Percentiles rank a stretch among this genome's conserved stretches.
Conservation (phyloP, 2,329 filamentous ascomycete genomes). For the Fusarium decemcellulare region DNA sequence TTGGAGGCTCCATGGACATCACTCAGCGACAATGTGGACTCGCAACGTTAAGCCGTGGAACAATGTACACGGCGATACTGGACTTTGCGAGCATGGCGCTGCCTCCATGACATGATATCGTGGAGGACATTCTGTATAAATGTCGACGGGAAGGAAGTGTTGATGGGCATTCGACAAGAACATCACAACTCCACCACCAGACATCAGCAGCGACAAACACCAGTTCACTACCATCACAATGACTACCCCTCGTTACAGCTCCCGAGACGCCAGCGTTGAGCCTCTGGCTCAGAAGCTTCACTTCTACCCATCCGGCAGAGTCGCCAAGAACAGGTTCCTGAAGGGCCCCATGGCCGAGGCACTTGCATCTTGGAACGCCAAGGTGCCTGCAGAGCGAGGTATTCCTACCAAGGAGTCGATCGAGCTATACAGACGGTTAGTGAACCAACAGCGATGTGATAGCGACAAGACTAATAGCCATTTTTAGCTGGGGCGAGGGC, state of each 20-base stretch:
- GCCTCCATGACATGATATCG: neutral
- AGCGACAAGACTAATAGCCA: neutral
- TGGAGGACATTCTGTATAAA: slow-evolving; percentile 15
- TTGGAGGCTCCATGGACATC: no score
- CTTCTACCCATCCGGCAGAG: slow-evolving; percentile 58
- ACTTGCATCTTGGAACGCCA: slow-evolving; percentile 72
- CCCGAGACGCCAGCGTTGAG: slow-evolving; percentile 30
- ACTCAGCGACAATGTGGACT: no score
- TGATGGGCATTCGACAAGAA: neutral
- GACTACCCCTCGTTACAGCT: slow-evolving; percentile 36
- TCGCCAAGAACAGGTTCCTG: slow-evolving; percentile 75
- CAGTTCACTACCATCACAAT: slow-evolving; percentile 10
- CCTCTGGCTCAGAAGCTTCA: slow-evolving; percentile 60
- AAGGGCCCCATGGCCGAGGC: slow-evolving; percentile 78
- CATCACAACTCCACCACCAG: neutral
- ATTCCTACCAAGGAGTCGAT: slow-evolving; percentile 58
- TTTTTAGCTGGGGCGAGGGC: slow-evolving; percentile 56
- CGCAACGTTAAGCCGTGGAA: neutral
- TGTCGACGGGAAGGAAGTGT: neutral
- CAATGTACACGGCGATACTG: neutral
- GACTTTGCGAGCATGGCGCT: slow-evolving; percentile 3
- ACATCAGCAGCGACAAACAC: neutral
- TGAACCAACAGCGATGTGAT: slow-evolving; percentile 44
- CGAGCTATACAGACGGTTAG: slow-evolving; percentile 71
- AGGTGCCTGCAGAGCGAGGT: slow-evolving; percentile 63